phyloP scores from a whole-genome alignment of 495 filamentous ascomycete species.

The Penicillium paradoxum region DNA sequence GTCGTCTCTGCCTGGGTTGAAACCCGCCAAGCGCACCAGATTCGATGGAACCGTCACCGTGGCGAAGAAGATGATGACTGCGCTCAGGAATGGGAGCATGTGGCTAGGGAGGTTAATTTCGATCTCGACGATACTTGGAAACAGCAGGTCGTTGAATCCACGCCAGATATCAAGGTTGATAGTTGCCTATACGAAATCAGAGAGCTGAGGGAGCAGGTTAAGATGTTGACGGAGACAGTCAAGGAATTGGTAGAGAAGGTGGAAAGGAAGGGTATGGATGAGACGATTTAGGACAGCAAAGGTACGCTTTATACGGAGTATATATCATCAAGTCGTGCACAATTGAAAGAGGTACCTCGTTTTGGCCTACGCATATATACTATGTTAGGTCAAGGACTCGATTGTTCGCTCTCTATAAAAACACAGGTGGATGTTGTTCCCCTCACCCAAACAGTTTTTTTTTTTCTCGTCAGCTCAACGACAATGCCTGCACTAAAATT shows the following conservation, averaged over 20 bases:
- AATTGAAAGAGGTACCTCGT: too few relatives aligned
- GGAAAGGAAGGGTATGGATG: neutral
- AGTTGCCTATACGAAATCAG: conserved; percentile 61
- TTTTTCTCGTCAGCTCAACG: too few relatives aligned
- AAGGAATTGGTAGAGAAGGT: conserved; percentile 33
- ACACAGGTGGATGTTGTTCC: too few relatives aligned
- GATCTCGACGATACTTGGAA: conserved; percentile 78
- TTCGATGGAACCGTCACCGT: conserved; percentile 64
- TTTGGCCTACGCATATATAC: too few relatives aligned
- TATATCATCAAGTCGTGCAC: neutral
- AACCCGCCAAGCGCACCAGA: conserved; percentile 58
- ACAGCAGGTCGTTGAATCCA: conserved; percentile 65
- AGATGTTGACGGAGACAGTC: conserved; percentile 59
- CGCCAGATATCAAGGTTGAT: conserved; percentile 73
- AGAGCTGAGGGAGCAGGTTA: conserved; percentile 64
- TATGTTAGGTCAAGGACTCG: too few relatives aligned
- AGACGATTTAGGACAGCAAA: neutral
- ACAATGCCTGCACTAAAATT: too few relatives aligned
- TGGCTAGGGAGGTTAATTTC: conserved; percentile 65
- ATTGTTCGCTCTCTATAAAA: too few relatives aligned
- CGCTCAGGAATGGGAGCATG: conserved; percentile 89
- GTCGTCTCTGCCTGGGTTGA: conserved; percentile 75
- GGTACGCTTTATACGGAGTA: neutral
- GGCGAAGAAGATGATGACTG: conserved; percentile 90
- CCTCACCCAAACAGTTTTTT: too few relatives aligned